Evolutionary conservation across 345 rosid species (phyloP).

Genomic region (Adansonia digitata): DNA sequence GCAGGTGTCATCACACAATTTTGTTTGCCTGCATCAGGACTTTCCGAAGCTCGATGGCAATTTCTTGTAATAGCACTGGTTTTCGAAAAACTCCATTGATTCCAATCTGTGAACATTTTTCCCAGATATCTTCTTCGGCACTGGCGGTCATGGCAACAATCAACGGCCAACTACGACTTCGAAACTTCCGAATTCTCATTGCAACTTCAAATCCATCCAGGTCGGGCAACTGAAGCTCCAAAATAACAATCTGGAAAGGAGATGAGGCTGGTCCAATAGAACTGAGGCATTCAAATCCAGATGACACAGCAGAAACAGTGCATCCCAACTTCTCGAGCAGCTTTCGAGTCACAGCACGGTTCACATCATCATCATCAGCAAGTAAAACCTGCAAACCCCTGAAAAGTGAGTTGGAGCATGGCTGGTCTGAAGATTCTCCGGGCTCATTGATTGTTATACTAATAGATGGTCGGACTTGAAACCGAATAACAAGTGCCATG

Average conservation of each 20-base stretch:
- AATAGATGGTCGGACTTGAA: slow-evolving; percentile 51
- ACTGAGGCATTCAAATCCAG: slow-evolving; percentile 71
- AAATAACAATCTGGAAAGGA: slow-evolving; percentile 55
- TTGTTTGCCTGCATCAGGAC: slow-evolving; percentile 51
- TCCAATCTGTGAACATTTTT: slow-evolving; percentile 58
- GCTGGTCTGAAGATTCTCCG: slow-evolving; percentile 47
- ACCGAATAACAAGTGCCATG: slow-evolving; percentile 69
- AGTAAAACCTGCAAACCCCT: slow-evolving; percentile 67
- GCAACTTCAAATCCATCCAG: slow-evolving; percentile 88
- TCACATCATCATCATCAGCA: slow-evolving; percentile 67
- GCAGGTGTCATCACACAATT: slow-evolving; percentile 21
- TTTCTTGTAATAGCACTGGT: slow-evolving; percentile 59
- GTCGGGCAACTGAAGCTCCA: slow-evolving; percentile 81
- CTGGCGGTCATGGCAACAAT: slow-evolving; percentile 61
- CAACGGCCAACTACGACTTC: slow-evolving; percentile 62
- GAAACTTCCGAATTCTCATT: slow-evolving; percentile 51
- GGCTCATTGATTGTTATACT: slow-evolving; percentile 35
- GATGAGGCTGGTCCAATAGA: slow-evolving; percentile 42
- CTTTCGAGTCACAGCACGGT: slow-evolving; percentile 70
- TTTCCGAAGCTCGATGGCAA: slow-evolving; percentile 68
- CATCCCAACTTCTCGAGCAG: slow-evolving; percentile 88
- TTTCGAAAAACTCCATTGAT: slow-evolving; percentile 77
- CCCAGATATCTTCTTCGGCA: slow-evolving; percentile 55
- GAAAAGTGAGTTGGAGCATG: slow-evolving; percentile 53
- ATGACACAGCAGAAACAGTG: slow-evolving; percentile 53